Conservation (phyloP, 257 asterid genomes). For the Capsicum pubescens region DNA sequence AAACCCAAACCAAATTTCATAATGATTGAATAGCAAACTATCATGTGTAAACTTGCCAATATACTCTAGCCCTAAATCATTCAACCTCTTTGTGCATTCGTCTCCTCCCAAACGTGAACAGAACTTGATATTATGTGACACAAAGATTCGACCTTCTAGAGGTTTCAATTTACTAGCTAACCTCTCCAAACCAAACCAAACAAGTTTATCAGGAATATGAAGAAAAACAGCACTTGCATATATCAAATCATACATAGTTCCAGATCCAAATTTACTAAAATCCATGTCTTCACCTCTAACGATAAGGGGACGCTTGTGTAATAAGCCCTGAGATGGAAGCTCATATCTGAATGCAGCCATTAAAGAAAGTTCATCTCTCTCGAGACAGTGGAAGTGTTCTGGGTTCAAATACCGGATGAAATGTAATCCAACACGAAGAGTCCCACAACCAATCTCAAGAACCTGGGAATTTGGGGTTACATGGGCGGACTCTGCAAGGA, state of each 20-base stretch:
- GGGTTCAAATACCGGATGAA: constrained; percentile 80
- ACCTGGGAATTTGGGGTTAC: constrained; percentile 66
- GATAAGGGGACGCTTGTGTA: constrained; percentile 79
- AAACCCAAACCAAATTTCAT: constrained; percentile 89
- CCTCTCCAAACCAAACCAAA: constrained; percentile 85
- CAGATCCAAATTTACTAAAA: constrained; percentile 70
- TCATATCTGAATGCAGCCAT: constrained; percentile 92
- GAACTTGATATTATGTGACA: constrained; percentile 92
- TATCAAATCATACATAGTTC: constrained; percentile 63
- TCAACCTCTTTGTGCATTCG: constrained; percentile 76
- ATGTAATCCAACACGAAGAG: constrained; percentile 95
- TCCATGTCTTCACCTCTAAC: constrained; percentile 95
- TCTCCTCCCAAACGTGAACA: constrained; percentile 94
- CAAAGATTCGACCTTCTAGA: constrained; percentile 76
- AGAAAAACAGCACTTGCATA: constrained; percentile 96
- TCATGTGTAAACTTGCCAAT: constrained; percentile 83
- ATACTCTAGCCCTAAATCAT: constrained; percentile 69
- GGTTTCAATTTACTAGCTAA: constrained; percentile 67
- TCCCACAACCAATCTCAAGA: constrained; percentile 96
- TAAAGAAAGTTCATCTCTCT: constrained; percentile 93
- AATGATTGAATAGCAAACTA: constrained; percentile 94
- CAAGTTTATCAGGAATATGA: constrained; percentile 91
- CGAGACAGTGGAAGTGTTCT: constrained; percentile 76
- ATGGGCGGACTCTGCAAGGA: constrained; percentile 68
- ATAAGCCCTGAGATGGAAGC: constrained; percentile 92